Conservation (phyloP, 225 moss, liverwort and hornwort genomes). For the Marchantia paleacea region DNA sequence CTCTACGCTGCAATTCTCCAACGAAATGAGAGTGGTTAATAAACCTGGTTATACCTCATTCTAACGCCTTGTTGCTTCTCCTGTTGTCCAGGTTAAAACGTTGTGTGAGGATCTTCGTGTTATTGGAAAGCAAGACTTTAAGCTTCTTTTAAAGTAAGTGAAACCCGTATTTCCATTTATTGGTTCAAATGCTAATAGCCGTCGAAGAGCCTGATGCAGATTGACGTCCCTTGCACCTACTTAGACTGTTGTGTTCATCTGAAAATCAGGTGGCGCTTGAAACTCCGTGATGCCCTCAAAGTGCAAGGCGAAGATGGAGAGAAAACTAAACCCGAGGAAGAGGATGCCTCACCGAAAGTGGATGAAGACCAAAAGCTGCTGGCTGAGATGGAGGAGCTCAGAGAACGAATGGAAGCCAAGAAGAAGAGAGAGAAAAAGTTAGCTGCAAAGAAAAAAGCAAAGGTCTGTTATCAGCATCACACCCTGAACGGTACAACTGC, state of each 20-base stretch:
- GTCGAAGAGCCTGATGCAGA: neutral
- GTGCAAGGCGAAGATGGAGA: slow-evolving; percentile 41
- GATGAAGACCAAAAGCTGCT: slow-evolving; percentile 77
- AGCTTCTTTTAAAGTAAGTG: slow-evolving; percentile 82
- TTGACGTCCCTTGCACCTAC: neutral
- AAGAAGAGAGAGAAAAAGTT: slow-evolving; percentile 69
- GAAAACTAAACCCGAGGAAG: slow-evolving; percentile 26
- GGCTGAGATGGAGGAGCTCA: slow-evolving; percentile 89
- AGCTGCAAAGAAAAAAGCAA: slow-evolving; percentile 81
- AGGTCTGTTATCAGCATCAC: slow-evolving; percentile 42
- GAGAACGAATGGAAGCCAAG: slow-evolving; percentile 70
- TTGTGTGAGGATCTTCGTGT: slow-evolving; percentile 91
- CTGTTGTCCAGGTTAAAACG: slow-evolving; percentile 58
- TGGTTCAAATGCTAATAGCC: neutral
- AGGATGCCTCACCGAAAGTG: slow-evolving; percentile 34
- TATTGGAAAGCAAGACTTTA: slow-evolving; percentile 92
- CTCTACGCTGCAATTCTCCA: too few species aligned
- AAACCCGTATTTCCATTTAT: neutral
- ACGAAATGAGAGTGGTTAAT: too few species aligned
- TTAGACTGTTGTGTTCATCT: neutral
- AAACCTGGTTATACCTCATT: neutral
- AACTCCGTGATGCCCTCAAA: slow-evolving; percentile 70
- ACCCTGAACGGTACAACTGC: neutral
- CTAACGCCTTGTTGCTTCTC: neutral
- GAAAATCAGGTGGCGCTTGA: slow-evolving; percentile 80